These are phyloP conservation scores for Saturnispora bothae DNA, from an alignment of 805 yeast genomes.

Conservation along the genomic window DNA sequence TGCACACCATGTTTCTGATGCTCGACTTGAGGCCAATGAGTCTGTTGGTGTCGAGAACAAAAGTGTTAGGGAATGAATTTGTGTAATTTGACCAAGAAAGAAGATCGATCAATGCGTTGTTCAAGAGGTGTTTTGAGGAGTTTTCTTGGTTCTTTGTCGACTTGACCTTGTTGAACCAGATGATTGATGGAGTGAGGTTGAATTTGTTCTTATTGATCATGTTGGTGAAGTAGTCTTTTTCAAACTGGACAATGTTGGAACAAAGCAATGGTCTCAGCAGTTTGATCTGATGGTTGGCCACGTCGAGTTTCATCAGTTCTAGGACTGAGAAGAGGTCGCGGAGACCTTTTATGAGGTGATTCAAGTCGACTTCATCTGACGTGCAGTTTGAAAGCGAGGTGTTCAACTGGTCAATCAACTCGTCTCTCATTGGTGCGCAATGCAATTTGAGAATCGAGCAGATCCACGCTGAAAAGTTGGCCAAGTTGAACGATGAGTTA, in stretches of 20 bases:
- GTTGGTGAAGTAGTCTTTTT: conserved; percentile 66
- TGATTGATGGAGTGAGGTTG: conserved; percentile 47
- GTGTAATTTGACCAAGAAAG: conserved; percentile 74
- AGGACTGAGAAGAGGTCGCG: conserved; percentile 69
- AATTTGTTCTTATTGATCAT: conserved; percentile 45
- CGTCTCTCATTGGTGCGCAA: conserved; percentile 93
- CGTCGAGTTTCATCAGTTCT: conserved; percentile 92
- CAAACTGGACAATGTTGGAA: conserved; percentile 82
- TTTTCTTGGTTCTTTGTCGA: conserved; percentile 13
- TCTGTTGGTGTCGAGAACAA: conserved; percentile 78
- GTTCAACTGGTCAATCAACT: conserved; percentile 80
- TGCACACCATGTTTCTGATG: conserved; percentile 73
- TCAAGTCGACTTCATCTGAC: conserved; percentile 12
- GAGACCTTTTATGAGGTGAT: conserved; percentile 61
- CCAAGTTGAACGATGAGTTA: conserved; percentile 63
- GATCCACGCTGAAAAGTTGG: conserved; percentile 62
- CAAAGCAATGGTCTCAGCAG: conserved; percentile 73
- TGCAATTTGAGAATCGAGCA: conserved; percentile 72
- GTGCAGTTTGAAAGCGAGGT: conserved; percentile 28
- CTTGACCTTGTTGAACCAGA: conserved; percentile 52
- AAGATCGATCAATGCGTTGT: conserved; percentile 48
- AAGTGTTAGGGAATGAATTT: conserved; percentile 70
- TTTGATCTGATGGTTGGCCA: conserved; percentile 89
- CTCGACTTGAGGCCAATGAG: conserved; percentile 72
- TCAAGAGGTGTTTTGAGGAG: conserved; percentile 26